phyloP scores from a whole-genome alignment of 2,329 filamentous ascomycete species.

The Nemania sp. region DNA sequence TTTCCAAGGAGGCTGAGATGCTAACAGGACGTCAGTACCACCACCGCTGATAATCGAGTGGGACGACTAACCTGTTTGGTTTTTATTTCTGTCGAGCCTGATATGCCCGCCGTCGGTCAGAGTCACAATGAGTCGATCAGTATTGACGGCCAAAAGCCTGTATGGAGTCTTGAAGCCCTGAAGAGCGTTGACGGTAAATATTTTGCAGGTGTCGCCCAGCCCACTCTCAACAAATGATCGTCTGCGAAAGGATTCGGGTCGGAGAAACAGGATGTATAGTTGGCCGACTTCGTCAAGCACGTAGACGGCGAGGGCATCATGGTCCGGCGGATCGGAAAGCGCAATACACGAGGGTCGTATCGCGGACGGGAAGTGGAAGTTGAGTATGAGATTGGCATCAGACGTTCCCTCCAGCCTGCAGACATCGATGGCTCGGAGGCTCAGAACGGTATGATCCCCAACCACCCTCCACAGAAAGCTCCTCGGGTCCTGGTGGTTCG shows the following conservation, averaged over 20 bases:
- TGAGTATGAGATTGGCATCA: slow-evolving; percentile 76
- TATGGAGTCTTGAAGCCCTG: slow-evolving; percentile 75
- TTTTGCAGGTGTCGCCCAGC: slow-evolving; percentile 76
- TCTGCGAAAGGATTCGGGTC: slow-evolving; percentile 79
- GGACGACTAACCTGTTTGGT: slow-evolving; percentile 50
- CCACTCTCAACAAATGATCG: slow-evolving; percentile 71
- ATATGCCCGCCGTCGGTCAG: slow-evolving; percentile 80
- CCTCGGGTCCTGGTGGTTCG: slow-evolving; percentile 74
- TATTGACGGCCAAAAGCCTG: slow-evolving; percentile 74
- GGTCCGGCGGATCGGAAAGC: slow-evolving; percentile 77
- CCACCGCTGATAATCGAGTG: not conserved
- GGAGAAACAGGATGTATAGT: slow-evolving; percentile 84
- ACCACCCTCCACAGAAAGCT: slow-evolving; percentile 91
- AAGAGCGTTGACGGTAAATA: slow-evolving; percentile 73
- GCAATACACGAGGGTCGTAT: slow-evolving; percentile 80
- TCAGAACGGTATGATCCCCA: slow-evolving; percentile 77
- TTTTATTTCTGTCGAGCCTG: slow-evolving; percentile 65
- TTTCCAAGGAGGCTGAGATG: slow-evolving; percentile 58
- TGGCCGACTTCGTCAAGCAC: slow-evolving; percentile 72
- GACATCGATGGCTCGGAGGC: slow-evolving; percentile 82
- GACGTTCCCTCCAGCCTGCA: slow-evolving; percentile 67
- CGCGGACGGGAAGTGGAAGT: slow-evolving; percentile 74
- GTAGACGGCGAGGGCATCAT: slow-evolving; percentile 59
- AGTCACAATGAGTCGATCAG: slow-evolving; percentile 76
- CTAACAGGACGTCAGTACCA: slow-evolving; percentile 36